Base-by-base conservation (phyloP, 192 early-diverging fungal genomes). In the Helicostylum pulchrum region DNA sequence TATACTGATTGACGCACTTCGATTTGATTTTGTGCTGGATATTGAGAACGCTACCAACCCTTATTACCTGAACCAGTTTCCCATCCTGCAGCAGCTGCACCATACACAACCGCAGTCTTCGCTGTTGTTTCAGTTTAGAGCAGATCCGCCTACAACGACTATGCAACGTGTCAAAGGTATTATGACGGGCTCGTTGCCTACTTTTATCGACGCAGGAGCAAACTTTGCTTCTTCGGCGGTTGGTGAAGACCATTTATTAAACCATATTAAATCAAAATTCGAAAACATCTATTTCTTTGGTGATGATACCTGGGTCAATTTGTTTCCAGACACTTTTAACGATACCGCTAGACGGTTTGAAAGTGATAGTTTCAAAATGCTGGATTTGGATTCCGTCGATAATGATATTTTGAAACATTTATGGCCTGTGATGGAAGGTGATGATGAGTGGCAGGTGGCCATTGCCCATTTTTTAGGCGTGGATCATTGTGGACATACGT, bases 401-500 rank as follows among this genome's bases (percentile, higher is more conserved):
- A 86, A 94, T 55, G 90, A 90, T 4, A 87, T 96, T 34, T 64
- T 90, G 4, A 69, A 79, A 11, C 82, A 92, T 54, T 68, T 94
- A 8, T 67, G 62, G 60, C 74, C 74, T 7, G 53, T 76, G 50
- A 45, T 76, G 26, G 43, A 57, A 48, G 21, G 78, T 73, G n/a
- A 56, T 55, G 7, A 30, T 11, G 15, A 57, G 2, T 96, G 92
- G 94, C 85, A 93, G 54, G 68, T 96, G 12, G 62, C 92, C 45
- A 87, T 99, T 59, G 94, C 94, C 0, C 97, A 99, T 62, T 92
- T 95, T 34, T 75, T 99, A 2, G 97, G 97, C 0, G 93, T 99
- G 0, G 95, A 99, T 79, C 97, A 99, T 69, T 93, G 90, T 46
- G 97, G 97, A 0, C 97, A 99, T 62, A 85, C 89, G 0, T 96